These are phyloP conservation scores for Haematococcus sp. DNA, from an alignment of 139 green algal species.

Conservation along the genomic window DNA sequence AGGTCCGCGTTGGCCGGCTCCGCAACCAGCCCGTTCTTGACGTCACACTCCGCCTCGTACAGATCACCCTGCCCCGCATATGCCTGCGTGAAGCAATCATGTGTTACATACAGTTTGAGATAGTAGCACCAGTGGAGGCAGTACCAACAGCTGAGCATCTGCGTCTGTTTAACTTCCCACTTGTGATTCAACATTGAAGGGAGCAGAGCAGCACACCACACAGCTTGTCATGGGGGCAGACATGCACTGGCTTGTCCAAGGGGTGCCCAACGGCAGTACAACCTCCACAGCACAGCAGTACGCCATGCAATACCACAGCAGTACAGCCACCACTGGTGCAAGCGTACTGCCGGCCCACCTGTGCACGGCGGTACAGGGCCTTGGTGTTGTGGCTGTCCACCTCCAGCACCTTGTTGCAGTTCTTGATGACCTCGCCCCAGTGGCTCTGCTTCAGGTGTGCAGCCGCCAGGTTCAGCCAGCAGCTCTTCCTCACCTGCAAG, in stretches of 20 bases:
- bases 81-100: not conserved
- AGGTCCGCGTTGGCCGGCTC: constrained; percentile 62
- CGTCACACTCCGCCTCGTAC: constrained; percentile 76
- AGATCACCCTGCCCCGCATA: constrained; percentile 58
- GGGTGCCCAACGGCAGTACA: too few relatives aligned
- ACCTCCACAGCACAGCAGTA: too few relatives aligned
- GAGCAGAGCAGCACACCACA: not conserved
- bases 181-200: not conserved
- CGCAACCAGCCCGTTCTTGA: constrained; percentile 58
- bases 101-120: not conserved
- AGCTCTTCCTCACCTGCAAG: constrained; percentile 69
- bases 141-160: too few relatives aligned
- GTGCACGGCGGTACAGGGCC: constrained; percentile 88
- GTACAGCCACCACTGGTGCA: constrained; percentile 6
- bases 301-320: not conserved
- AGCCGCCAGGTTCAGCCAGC: constrained; percentile 85
- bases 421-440: constrained; percentile 51
- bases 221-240: not conserved
- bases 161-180: not conserved
- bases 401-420: constrained; percentile 76
- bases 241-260: not conserved
- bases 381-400: constrained; percentile 87
- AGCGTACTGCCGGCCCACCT: constrained; percentile 51
- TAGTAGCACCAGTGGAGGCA: too few relatives aligned
- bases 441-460: constrained; percentile 73